Evolutionary conservation across 1,284 basidiomycete species (phyloP), one percentile per base, ranked within the genome.

Genomic region (Leccinum ponderosum): DNA sequence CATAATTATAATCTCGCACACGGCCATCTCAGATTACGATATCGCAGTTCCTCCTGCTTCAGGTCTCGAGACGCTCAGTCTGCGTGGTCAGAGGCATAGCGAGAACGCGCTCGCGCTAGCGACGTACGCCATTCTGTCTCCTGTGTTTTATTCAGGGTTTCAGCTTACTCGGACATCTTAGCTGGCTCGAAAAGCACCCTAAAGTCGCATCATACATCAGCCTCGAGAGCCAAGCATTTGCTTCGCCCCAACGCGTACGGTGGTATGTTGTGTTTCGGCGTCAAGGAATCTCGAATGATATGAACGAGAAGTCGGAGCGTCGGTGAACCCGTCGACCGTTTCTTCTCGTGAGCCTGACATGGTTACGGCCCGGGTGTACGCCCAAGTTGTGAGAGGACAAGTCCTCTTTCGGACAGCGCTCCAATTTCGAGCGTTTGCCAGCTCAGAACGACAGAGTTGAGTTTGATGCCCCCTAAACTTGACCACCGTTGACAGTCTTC

Each of bases 1-100:
- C 29, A 31, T 31, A 31, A 31, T 31, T 31, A 31, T 31, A 31
- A 31, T 31, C 29, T 31, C 29, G 29, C 29, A 31, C 29, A 31
- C 11, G 29, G 29, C 29, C 29, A 31, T 31, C 29, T 31, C 29
- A 31, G 29, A 31, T 31, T 31, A 31, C 29, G 29, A 31, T 31
- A 31, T 31, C 29, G 29, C 29, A 31, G 1, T 94, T 94, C 81
- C 80, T 93, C 55, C 81, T 94, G 14, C 77, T 95, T 27, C 90
- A 93, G 72, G 94, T 60, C 79, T 95, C 50, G 94, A 96, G 78
- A 96, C 94, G 3, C 85, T 96, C 58, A 89, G 87, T 67, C 80
- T 96, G 60, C 84, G 94, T 12, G 87, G 82, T 2, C 85, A 94
- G 76, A 77, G 93, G 60, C 93, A 95, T 70, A 84, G 82, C 44